Base-by-base conservation (phyloP, 2,329 filamentous ascomycete species). In the Escovopsis weberi region DNA sequence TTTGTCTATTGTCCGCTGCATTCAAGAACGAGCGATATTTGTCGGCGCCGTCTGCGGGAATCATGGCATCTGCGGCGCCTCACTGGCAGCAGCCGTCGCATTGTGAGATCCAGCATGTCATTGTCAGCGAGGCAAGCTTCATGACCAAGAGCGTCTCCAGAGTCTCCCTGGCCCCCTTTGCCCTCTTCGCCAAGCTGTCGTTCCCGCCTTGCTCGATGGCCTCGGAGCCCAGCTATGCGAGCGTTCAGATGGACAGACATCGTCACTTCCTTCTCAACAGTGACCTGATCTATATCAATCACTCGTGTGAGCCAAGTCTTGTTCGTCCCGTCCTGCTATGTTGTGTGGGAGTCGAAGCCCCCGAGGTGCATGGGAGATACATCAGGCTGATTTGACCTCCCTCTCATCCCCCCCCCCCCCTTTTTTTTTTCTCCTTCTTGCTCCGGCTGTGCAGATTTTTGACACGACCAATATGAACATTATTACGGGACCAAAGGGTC, bases 221-320 rank as follows among this genome's bases (percentile, higher is more conserved):
- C 40, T 58, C 64, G 3, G 65, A 69, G 47, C 66, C 75, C 3
- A 79, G 74, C 10, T 82, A 81, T 51, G 74, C 76, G 28, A 80
- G 77, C 2, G 75, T 81, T 26, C 78, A 82, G 60, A 70, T 70
- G 47, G 72, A 67, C 46, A 61, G 61, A 42, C 57, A 72, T 49
- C 62, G 61, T 44, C 78, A 82, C 55, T 59, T 81, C 51, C 70
- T 74, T 52, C 63, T 82, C 37, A 81, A 82, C 62, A 78, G 72
- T 52, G 77, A 81, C 53, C 55, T 82, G 54, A 57, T 82, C 38
- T 82, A 80, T 59, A 75, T 80, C 50, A 82, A 82, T 58, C 78
- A 82, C 60, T 78, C 73, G 4, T 82, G 78, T 59, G 74, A 78
- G 52, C 78, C 78, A 23, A 75, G 73, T 55, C 65, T 82, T 46